A percentile compares a stretch with the other conserved stretches of the same genome.
These are phyloP conservation scores for Populus simonii DNA, from an alignment of 345 rosid species.

Conservation along the genomic window DNA sequence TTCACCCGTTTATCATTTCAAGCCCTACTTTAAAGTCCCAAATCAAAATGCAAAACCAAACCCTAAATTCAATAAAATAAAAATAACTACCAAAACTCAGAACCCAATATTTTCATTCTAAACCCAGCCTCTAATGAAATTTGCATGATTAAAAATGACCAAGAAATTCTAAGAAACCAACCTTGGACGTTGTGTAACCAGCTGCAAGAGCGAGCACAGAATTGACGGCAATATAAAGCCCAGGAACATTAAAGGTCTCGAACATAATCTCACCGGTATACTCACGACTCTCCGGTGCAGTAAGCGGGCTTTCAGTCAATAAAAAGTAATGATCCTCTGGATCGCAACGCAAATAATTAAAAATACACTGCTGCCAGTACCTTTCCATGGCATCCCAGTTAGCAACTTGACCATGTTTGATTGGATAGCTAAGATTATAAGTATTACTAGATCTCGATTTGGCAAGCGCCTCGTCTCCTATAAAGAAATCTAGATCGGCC, in stretches of 20 bases:
- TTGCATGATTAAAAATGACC: background rate
- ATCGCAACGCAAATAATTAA: conserved; percentile 88
- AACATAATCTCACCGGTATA: conserved; percentile 95
- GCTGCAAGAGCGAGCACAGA: conserved; percentile 98
- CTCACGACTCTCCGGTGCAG: conserved; percentile 93
- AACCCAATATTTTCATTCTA: background rate
- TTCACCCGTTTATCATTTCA: background rate
- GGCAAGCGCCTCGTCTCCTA: conserved; percentile 80
- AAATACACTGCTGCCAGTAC: conserved; percentile 96
- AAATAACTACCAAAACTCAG: background rate
- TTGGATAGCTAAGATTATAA: conserved; percentile 76
- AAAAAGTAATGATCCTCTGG: conserved; percentile 98
- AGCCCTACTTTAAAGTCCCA: background rate
- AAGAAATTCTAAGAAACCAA: conserved; percentile 22
- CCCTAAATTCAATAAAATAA: background rate
- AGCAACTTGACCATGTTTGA: conserved; percentile 83
- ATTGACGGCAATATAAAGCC: conserved; percentile 95
- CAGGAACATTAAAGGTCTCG: conserved; percentile 92
- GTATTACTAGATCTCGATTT: conserved; percentile 72
- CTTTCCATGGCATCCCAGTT: conserved; percentile 99
- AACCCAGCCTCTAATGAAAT: background rate
- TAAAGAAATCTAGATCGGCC: conserved; percentile 93
- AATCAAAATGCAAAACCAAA: background rate
- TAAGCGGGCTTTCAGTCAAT: conserved; percentile 93
- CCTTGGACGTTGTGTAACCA: conserved; percentile 95